phyloP scores from a whole-genome alignment of 768 basidiomycete genomes.

The Russula brevipes region DNA sequence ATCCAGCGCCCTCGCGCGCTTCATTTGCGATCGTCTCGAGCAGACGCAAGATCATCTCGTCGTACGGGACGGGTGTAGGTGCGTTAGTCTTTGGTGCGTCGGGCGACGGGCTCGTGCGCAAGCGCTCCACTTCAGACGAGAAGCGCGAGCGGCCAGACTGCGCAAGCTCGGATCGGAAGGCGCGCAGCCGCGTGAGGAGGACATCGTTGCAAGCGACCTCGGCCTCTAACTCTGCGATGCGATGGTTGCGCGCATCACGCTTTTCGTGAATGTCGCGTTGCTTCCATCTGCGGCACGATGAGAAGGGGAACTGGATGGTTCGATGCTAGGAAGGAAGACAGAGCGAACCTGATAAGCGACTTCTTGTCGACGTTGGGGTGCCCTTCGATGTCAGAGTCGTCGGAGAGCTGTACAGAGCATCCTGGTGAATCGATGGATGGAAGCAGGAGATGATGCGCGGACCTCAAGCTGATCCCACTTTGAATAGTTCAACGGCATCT shows the following conservation, averaged over 20 bases:
- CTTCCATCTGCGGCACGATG: conserved; percentile 66
- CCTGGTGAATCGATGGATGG: conserved; percentile 12
- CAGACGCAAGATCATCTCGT: conserved; percentile 81
- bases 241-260: conserved; percentile 73
- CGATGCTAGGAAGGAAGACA: background rate
- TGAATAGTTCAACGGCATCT: conserved; percentile 86
- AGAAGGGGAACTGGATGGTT: background rate
- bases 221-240: conserved; percentile 63
- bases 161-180: conserved; percentile 49
- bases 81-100: conserved; percentile 71
- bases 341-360: conserved; percentile 76
- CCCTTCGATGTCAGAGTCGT: conserved; percentile 96
- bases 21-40: conserved; percentile 67
- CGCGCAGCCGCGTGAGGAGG: conserved; percentile 65
- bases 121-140: conserved; percentile 62
- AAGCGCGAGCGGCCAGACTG: conserved; percentile 50
- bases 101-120: conserved; percentile 69
- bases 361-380: conserved; percentile 97
- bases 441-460: conserved; percentile 16
- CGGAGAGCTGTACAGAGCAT: conserved; percentile 60
- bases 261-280: conserved; percentile 99
- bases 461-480: conserved; percentile 98
- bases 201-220: conserved; percentile 83
- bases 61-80: conserved; percentile 77
- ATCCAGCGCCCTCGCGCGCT: conserved; percentile 56